Evolutionary conservation across 805 yeast genomes (phyloP).

Genomic region (Saccharomycopsis selenospora): DNA sequence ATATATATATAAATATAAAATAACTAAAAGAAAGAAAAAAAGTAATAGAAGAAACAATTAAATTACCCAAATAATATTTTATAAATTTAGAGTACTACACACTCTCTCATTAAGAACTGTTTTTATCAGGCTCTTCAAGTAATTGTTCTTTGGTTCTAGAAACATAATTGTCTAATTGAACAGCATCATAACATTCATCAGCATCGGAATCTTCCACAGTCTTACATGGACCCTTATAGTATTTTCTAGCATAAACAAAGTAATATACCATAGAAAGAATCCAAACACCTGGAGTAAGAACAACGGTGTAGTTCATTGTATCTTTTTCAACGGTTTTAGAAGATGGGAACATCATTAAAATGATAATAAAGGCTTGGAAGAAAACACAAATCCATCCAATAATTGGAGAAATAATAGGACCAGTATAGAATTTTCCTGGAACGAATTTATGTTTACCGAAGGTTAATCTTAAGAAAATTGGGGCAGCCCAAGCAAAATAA

Average conservation of each 20-base stretch:
- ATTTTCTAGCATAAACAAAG: conserved; percentile 43
- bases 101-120: not conserved
- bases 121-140: conserved; percentile 1
- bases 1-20: no score
- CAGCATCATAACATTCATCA: conserved; percentile 1
- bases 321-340: conserved; percentile 31
- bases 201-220: conserved; percentile 3
- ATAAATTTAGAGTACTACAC: no score
- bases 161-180: conserved; percentile 1
- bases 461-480: conserved; percentile 34
- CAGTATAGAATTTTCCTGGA: conserved; percentile 65
- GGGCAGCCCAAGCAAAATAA: conserved; percentile 36
- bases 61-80: no score
- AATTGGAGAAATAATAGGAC: conserved; percentile 38
- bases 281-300: conserved; percentile 58
- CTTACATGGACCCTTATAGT: conserved; percentile 47
- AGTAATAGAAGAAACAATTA: no score
- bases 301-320: conserved; percentile 68
- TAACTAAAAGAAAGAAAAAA: no score
- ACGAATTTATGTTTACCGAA: conserved; percentile 42
- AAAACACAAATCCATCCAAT: conserved; percentile 41
- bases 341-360: conserved; percentile 56
- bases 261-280: conserved; percentile 46
- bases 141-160: conserved; percentile 2
- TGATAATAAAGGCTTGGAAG: conserved; percentile 47